These are phyloP conservation scores for Botryotinia globosa DNA, from an alignment of 2,329 filamentous ascomycete species.

Conservation along the genomic window DNA sequence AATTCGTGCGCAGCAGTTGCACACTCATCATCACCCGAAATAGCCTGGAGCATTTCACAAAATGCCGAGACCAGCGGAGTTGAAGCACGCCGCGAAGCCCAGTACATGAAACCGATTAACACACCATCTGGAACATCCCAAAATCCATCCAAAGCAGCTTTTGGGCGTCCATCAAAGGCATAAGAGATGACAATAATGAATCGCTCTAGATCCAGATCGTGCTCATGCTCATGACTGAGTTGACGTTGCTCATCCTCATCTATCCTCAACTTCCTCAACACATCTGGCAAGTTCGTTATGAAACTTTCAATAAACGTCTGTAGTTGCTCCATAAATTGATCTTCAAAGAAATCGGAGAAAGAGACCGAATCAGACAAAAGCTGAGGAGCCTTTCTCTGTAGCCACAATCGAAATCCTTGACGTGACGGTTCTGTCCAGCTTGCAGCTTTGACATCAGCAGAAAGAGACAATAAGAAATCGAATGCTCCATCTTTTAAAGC, in stretches of 20 bases:
- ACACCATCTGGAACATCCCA: slow-evolving; percentile 94
- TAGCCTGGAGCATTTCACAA: slow-evolving; percentile 89
- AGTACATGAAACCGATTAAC: slow-evolving; percentile 89
- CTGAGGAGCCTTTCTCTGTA: slow-evolving; percentile 75
- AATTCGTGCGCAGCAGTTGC: slow-evolving; percentile 86
- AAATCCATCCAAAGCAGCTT: slow-evolving; percentile 76
- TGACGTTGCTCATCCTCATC: slow-evolving; percentile 88
- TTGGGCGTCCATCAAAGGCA: slow-evolving; percentile 79
- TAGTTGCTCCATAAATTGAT: slow-evolving; percentile 72
- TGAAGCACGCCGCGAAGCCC: slow-evolving; percentile 92
- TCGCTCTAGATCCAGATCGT: slow-evolving; percentile 75
- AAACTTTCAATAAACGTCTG: slow-evolving; percentile 89
- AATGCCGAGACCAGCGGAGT: slow-evolving; percentile 96
- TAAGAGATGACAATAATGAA: slow-evolving; percentile 92
- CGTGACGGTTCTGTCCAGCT: slow-evolving; percentile 89
- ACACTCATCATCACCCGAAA: slow-evolving; percentile 78
- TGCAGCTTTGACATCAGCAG: slow-evolving; percentile 73
- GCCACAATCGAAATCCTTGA: slow-evolving; percentile 74
- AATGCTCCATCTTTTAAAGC: slow-evolving; percentile 85
- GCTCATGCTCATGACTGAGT: slow-evolving; percentile 61
- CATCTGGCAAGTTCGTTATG: slow-evolving; percentile 92
- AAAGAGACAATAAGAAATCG: slow-evolving; percentile 84
- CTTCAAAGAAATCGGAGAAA: slow-evolving; percentile 70
- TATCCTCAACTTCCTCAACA: slow-evolving; percentile 76
- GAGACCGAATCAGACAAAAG: slow-evolving; percentile 64